Percentiles rank a stretch among this genome's conserved stretches.
Conservation (phyloP, 495 filamentous ascomycete genomes). For the Chaetomium cochliodes region DNA sequence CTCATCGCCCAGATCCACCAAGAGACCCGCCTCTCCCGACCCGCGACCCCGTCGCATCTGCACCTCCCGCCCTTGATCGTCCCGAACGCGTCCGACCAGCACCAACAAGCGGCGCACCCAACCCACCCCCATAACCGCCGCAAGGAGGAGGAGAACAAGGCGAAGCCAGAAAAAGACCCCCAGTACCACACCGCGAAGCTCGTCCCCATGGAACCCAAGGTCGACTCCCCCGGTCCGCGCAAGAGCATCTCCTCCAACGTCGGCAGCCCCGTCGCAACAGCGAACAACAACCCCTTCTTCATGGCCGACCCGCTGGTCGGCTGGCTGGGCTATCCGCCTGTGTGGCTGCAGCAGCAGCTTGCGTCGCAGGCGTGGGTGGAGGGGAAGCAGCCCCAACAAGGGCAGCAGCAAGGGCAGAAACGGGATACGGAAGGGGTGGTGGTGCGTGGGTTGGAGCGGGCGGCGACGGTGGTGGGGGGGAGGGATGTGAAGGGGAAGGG, state of each 20-base stretch:
- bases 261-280: background rate
- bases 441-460: too few species aligned
- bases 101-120: background rate
- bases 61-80: constrained; percentile 14
- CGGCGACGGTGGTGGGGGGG: too few species aligned
- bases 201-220: constrained; percentile 28
- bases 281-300: constrained; percentile 24
- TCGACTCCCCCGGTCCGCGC: constrained; percentile 26
- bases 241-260: constrained; percentile 27
- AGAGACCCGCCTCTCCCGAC: constrained; percentile 1
- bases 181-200: constrained; percentile 12
- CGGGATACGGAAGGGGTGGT: too few species aligned
- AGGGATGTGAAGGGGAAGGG: too few species aligned
- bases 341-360: background rate
- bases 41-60: constrained; percentile 10
- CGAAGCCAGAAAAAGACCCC: background rate
- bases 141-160: background rate
- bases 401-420: background rate
- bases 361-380: too few species aligned
- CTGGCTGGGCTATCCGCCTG: constrained; percentile 21
- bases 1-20: constrained; percentile 25
- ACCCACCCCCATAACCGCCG: background rate
- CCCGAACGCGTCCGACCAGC: background rate
- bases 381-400: background rate
- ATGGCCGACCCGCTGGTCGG: constrained; percentile 21